Conservation (phyloP, 352 stramenopile species). For the Pythium brassicae region DNA sequence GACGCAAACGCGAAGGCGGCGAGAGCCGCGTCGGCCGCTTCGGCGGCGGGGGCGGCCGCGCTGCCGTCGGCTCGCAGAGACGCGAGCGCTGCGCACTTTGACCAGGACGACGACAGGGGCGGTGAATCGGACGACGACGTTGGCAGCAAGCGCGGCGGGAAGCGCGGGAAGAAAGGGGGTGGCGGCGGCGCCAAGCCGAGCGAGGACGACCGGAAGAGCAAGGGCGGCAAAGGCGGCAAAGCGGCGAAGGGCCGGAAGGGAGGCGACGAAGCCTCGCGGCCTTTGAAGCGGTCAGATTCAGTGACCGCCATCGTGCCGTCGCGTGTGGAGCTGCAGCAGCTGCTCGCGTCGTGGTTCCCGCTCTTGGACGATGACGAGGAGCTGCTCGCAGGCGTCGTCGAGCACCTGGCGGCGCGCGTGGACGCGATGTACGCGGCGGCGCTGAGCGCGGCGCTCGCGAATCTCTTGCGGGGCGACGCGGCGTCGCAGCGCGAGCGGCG, state of each 20-base stretch:
- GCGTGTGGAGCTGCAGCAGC: conserved; percentile 30
- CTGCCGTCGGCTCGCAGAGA: too few species aligned
- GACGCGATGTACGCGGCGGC: conserved; percentile 46
- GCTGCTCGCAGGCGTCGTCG: conserved; percentile 49
- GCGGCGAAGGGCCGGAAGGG: conserved; percentile 16
- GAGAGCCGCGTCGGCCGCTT: conserved; percentile 15
- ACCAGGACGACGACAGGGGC: conserved; percentile 29
- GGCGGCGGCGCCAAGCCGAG: too few species aligned
- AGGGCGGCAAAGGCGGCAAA: conserved; percentile 35
- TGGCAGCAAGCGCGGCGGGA: conserved; percentile 27
- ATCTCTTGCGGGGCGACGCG: conserved; percentile 69
- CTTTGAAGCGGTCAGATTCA: conserved; percentile 1
- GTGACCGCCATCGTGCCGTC: conserved; percentile 44
- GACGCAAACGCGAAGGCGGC: conserved; percentile 43
- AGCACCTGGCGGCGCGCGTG: conserved; percentile 38
- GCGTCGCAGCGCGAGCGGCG: conserved; percentile 59
- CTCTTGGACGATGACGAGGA: conserved; percentile 62
- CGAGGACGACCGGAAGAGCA: conserved; percentile 29
- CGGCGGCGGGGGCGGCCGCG: too few species aligned
- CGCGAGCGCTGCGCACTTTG: conserved; percentile 9
- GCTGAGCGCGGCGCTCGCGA: conserved; percentile 49
- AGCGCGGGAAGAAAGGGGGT: conserved; percentile 26
- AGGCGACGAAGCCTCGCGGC: conserved; percentile 7
- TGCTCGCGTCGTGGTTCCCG: conserved; percentile 46
- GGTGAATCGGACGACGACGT: conserved; percentile 41